Base-by-base conservation (phyloP, 768 basidiomycete genomes). In the Phaffia australis region DNA sequence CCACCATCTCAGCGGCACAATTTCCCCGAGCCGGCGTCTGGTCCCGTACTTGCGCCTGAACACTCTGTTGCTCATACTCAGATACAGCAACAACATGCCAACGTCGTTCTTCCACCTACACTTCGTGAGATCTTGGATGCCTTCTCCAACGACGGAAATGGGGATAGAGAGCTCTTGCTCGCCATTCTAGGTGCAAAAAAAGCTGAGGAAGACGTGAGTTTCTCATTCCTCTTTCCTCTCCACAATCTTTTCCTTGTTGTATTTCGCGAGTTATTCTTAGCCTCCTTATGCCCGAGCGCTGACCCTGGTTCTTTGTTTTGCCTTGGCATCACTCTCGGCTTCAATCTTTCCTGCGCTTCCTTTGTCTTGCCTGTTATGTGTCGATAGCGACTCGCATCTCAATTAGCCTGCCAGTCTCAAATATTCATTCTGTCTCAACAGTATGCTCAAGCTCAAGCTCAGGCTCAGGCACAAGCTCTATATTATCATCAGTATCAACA, bases 141-240 rank as follows among this genome's bases (percentile, higher is more conserved):
- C 9, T 95, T 93, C 79, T 81, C 83, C 65, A 77, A 84, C 49
- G 88, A 85, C 73, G 92, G 92, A 68, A 88, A 92, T 69, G 91
- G 89, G 52, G 92, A 95, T 80, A 82, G 91, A 27, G 89, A 93
- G 61, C 87, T 93, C 84, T 80, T 95, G 25, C 81, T 94, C 47
- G 83, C 89, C 71, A 87, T 95, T 82, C 80, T 95, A 59, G 89
- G 87, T 68, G 90, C 91, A 73, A 95, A 95, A 79, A 83, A 85
- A 56, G 86, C 92, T 16, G 92, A 95, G 75, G 92, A 95, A 74
- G 87, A 94, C 18, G 64, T 58, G 47, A 23, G 56, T 50, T 23
- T 6, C 21, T 7, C 42, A n/a, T 50, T 35, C 9, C 5, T 27
- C 47, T 16, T 21, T 49, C 46, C 8, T 49, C 46, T 27, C 9